Evolutionary conservation across 768 basidiomycete genomes (phyloP).

Genomic region (Strobilomyces dryophilus): DNA sequence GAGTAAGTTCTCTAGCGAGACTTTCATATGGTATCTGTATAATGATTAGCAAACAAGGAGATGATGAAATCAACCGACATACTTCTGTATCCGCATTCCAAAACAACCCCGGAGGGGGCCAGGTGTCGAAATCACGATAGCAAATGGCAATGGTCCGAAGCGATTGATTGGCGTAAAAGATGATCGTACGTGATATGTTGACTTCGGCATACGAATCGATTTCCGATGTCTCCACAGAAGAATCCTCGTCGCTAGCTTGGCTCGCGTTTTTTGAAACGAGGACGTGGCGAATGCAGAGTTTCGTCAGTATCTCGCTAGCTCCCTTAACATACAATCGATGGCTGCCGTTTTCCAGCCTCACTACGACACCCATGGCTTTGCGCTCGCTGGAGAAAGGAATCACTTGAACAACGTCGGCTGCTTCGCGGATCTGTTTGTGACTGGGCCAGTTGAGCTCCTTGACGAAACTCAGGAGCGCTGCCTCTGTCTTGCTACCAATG

Average conservation of each 20-base stretch:
- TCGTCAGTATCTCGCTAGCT: slow-evolving; percentile 88
- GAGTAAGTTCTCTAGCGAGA: slow-evolving; percentile 67
- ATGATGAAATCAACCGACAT: slow-evolving; percentile 10
- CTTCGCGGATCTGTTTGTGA: slow-evolving; percentile 64
- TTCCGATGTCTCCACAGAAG: slow-evolving; percentile 47
- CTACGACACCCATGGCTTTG: slow-evolving; percentile 92
- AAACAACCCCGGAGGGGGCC: slow-evolving; percentile 65
- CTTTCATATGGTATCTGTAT: slow-evolving; percentile 63
- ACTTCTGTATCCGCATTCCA: slow-evolving; percentile 52
- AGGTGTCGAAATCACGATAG: slow-evolving; percentile 80
- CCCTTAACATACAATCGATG: slow-evolving; percentile 86
- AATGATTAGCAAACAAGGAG: slow-evolving; percentile 8
- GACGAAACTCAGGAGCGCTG: slow-evolving; percentile 82
- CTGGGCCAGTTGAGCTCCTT: slow-evolving; percentile 74
- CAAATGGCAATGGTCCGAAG: slow-evolving; percentile 93
- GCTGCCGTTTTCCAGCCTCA: slow-evolving; percentile 47
- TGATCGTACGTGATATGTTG: slow-evolving; percentile 90
- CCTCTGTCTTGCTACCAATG: slow-evolving; percentile 94
- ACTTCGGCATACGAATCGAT: slow-evolving; percentile 68
- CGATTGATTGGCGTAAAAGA: slow-evolving; percentile 96
- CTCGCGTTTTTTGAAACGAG: slow-evolving; percentile 44
- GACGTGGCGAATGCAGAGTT: slow-evolving; percentile 69
- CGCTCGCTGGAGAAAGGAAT: slow-evolving; percentile 91
- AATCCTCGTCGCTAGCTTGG: slow-evolving; percentile 16
- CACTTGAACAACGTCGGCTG: slow-evolving; percentile 68